phyloP scores from a whole-genome alignment of 2,329 filamentous ascomycete genomes.

The Colletotrichum sidae region DNA sequence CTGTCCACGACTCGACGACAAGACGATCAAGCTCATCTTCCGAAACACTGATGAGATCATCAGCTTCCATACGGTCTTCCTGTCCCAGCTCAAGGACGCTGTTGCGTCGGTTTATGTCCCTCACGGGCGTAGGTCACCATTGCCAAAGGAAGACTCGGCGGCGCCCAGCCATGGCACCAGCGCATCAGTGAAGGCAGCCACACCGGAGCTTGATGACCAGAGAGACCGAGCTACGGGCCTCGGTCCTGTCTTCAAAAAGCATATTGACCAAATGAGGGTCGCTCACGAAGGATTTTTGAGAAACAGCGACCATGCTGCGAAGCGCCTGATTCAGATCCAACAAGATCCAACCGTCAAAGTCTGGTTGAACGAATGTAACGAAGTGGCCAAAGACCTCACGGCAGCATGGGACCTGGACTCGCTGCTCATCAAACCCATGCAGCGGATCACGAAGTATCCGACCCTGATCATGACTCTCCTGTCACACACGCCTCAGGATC shows the following conservation, averaged over 20 bases:
- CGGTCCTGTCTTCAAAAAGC: constrained; percentile 65
- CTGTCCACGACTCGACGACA: constrained; percentile 80
- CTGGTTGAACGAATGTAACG: constrained; percentile 94
- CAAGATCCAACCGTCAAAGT: constrained; percentile 75
- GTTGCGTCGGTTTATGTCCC: constrained; percentile 84
- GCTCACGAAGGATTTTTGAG: constrained; percentile 72
- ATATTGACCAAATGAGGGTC: constrained; percentile 70
- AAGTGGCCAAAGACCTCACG: constrained; percentile 91
- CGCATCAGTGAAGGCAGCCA: constrained; percentile 48
- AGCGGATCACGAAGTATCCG: constrained; percentile 93
- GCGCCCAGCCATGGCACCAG: constrained; percentile 49
- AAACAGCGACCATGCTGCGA: constrained; percentile 72
- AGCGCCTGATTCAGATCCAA: constrained; percentile 71
- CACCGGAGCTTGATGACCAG: constrained; percentile 59
- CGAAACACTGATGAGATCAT: constrained; percentile 93
- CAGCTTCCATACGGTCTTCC: constrained; percentile 83
- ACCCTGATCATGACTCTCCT: constrained; percentile 85
- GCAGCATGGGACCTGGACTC: constrained; percentile 95
- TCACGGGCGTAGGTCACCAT: constrained; percentile 57
- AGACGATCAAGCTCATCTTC: constrained; percentile 91
- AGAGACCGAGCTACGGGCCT: constrained; percentile 65
- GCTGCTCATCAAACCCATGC: constrained; percentile 96
- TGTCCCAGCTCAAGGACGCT: constrained; percentile 83
- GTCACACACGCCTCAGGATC: constrained; percentile 81
- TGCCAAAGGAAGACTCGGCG: constrained; percentile 55